Evolutionary conservation across 768 basidiomycete genomes (phyloP).

Genomic region (Xerocomellus chrysenteron): DNA sequence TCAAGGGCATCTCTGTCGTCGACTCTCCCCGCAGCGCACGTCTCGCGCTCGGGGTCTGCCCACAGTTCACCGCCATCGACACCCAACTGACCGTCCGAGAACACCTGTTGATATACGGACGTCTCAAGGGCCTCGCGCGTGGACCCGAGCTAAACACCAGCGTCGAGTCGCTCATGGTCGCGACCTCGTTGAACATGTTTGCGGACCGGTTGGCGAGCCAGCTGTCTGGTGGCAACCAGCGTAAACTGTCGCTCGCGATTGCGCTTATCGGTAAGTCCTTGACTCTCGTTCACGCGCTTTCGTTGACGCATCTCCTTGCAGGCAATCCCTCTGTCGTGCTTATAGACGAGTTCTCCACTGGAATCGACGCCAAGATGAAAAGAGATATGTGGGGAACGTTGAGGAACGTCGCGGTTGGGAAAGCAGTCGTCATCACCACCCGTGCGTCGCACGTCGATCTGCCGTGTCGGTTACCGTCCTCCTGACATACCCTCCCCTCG

Average conservation of each 20-base stretch:
- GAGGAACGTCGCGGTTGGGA: slow-evolving; percentile 60
- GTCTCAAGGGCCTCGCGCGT: slow-evolving; percentile 62
- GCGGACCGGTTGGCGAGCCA: slow-evolving; percentile 71
- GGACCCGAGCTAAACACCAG: slow-evolving; percentile 52
- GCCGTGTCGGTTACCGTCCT: not conserved
- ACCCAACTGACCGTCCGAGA: slow-evolving; percentile 75
- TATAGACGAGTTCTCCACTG: slow-evolving; percentile 83
- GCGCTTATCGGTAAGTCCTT: slow-evolving; percentile 57
- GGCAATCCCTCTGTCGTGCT: slow-evolving; percentile 77
- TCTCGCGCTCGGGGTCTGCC: slow-evolving; percentile 74
- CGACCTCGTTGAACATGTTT: slow-evolving; percentile 57
- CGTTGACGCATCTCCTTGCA: slow-evolving; percentile 17
- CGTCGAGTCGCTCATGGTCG: slow-evolving; percentile 55
- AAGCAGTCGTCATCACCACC: slow-evolving; percentile 71
- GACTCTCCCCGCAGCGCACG: slow-evolving; percentile 63
- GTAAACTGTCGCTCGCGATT: slow-evolving; percentile 74
- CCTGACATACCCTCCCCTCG: not conserved
- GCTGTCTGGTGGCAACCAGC: slow-evolving; percentile 77
- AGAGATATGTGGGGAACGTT: slow-evolving; percentile 81
- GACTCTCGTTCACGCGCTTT: not conserved
- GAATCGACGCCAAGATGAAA: slow-evolving; percentile 81
- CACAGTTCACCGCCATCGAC: slow-evolving; percentile 84
- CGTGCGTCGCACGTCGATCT: slow-evolving; percentile 40
- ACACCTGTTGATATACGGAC: slow-evolving; percentile 69
- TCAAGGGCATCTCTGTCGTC: slow-evolving; percentile 65